phyloP scores from a whole-genome alignment of 768 basidiomycete species.

The Mycena polygramma region DNA sequence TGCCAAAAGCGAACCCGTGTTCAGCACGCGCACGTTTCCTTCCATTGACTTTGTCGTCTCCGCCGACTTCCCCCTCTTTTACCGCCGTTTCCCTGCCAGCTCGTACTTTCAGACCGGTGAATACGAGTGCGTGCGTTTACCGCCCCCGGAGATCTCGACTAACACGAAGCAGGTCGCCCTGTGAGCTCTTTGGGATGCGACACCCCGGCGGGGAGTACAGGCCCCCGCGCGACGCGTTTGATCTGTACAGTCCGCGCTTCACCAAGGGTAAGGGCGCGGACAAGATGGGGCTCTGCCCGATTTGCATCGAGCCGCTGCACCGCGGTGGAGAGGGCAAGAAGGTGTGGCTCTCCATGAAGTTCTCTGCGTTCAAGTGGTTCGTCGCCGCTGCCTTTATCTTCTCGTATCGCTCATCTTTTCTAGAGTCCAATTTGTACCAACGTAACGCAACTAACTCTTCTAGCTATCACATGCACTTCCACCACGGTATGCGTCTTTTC shows the following conservation, averaged over 20 bases:
- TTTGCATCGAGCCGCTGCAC: slow-evolving; percentile 71
- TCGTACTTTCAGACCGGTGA: slow-evolving; percentile 54
- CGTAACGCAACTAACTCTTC: not conserved
- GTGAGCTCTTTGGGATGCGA: slow-evolving; percentile 47
- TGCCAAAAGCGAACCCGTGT: slow-evolving; percentile 21
- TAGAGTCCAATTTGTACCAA: slow-evolving; percentile 36
- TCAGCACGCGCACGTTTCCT: slow-evolving; percentile 66
- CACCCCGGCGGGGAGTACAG: slow-evolving; percentile 71
- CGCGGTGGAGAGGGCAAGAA: slow-evolving; percentile 76
- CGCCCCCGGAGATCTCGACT: not conserved
- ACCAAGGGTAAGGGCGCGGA: slow-evolving; percentile 75
- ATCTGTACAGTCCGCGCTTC: slow-evolving; percentile 85
- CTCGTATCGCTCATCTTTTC: not conserved
- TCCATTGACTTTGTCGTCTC: slow-evolving; percentile 56
- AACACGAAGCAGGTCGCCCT: slow-evolving; percentile 48
- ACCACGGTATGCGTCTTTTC: slow-evolving; percentile 66
- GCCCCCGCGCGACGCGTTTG: slow-evolving; percentile 68
- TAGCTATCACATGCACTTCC: slow-evolving; percentile 89
- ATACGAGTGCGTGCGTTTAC: slow-evolving; percentile 7
- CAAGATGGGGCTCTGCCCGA: slow-evolving; percentile 84
- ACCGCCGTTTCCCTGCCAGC: slow-evolving; percentile 78
- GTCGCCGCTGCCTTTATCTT: slow-evolving; percentile 37
- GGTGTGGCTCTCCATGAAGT: slow-evolving; percentile 84
- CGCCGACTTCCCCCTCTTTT: slow-evolving; percentile 70
- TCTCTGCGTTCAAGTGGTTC: slow-evolving; percentile 86